Evolutionary conservation across 202 grass and related monocot genomes (phyloP), one percentile per base, ranked within the genome.

Genomic region (Musa balbisiana): DNA sequence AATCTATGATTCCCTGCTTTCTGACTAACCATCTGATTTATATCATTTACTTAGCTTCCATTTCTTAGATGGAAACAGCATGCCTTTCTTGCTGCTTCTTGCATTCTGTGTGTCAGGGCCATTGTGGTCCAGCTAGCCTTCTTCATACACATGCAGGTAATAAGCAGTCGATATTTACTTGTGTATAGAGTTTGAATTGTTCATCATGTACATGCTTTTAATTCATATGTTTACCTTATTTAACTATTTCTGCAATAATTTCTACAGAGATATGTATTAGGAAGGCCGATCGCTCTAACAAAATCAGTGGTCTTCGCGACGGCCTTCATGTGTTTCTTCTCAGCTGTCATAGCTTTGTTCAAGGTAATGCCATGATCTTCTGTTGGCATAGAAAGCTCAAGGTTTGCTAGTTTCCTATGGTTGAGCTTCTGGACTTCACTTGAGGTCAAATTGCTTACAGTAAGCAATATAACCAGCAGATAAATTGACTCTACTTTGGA

Each of bases 111-210:
- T 75, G 88, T 91, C 73, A 91, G 90, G 62, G 93, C 93, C 74
- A 75, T 97, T 51, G 67, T 89, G 58, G 86, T 97, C 68, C 90
- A 91, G 64, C 66, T 91, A 73, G 90, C 90, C 4, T 97, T 97
- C 72, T 97, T 91, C 87, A 73, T 83, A 55, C 93, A 97, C 72
- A 97, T 97, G 79, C 93, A 97, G 90, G 90, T 97, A 83, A 78
- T 62, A 63, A 51, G 75, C 50, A 72, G 29, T 33, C 3, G 0
- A 4, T 33, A 33, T 33, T 4, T 33, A 4, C 29, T 33, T 33
- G 29, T 3, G 0, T 33, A 33, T 33, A 33, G 3, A 33, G 29
- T 33, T 33, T 33, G 29, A 33, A 33, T 33, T 4, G 29, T 33
- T 33, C 29, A 33, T 33, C 29, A 33, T 33, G 29, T 4, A 33